Percentiles rank a stretch among this genome's conserved stretches.
These are phyloP conservation scores for Triangularia setosa DNA, from an alignment of 2,329 filamentous ascomycete species.

Conservation along the genomic window DNA sequence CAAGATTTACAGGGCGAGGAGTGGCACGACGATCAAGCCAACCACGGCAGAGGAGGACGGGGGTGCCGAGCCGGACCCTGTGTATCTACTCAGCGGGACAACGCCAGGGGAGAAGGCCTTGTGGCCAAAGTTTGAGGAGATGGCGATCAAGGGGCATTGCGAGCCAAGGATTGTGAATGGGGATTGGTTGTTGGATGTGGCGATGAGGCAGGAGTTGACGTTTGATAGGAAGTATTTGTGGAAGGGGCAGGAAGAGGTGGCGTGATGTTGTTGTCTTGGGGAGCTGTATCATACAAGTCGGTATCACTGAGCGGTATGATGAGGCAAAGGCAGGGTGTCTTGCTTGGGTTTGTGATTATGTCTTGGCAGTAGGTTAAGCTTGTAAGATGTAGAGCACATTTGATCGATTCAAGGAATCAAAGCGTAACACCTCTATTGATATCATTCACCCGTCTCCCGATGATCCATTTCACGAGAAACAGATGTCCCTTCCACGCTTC, in stretches of 20 bases:
- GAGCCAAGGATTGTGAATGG: slow-evolving; percentile 74
- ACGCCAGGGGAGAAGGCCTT: slow-evolving; percentile 64
- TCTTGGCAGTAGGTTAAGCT: too few species aligned
- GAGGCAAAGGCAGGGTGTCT: too few species aligned
- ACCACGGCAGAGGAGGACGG: slow-evolving; percentile 60
- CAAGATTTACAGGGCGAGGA: slow-evolving; percentile 69
- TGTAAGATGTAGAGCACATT: too few species aligned
- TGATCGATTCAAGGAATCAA: too few species aligned
- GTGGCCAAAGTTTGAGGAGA: slow-evolving; percentile 75
- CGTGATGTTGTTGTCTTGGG: not conserved
- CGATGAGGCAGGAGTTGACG: slow-evolving; percentile 80
- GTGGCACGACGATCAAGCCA: slow-evolving; percentile 63
- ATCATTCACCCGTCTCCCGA: too few species aligned
- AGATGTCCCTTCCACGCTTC: too few species aligned
- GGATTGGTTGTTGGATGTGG: slow-evolving; percentile 87
- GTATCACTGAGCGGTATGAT: not conserved
- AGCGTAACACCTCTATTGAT: too few species aligned
- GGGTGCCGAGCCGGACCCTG: slow-evolving; percentile 60
- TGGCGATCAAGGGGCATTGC: slow-evolving; percentile 76
- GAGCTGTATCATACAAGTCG: not conserved
- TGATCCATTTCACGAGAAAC: too few species aligned
- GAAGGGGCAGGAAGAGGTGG: not conserved
- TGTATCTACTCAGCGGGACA: slow-evolving; percentile 76
- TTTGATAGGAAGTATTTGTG: slow-evolving; percentile 61
- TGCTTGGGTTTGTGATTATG: too few species aligned